These are phyloP conservation scores for Lachancea cidri DNA, from an alignment of 805 yeast species.

Conservation along the genomic window DNA sequence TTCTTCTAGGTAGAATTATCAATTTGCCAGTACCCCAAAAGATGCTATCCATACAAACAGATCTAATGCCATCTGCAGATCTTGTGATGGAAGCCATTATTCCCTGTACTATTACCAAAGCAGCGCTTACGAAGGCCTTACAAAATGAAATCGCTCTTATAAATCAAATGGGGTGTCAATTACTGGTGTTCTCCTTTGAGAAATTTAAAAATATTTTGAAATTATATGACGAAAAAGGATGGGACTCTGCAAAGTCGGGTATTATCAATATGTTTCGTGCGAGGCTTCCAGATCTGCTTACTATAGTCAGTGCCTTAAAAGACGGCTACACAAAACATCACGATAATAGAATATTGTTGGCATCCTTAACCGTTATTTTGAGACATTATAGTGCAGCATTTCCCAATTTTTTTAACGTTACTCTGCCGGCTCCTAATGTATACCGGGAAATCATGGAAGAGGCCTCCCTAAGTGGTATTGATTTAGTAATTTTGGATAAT, in stretches of 20 bases:
- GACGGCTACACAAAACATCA: conserved; percentile 36
- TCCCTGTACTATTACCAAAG: conserved; percentile 59
- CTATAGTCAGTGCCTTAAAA: conserved; percentile 39
- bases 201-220: conserved; percentile 44
- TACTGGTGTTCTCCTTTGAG: conserved; percentile 48
- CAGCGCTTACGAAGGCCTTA: conserved; percentile 55
- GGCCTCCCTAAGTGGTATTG: conserved; percentile 43
- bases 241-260: conserved; percentile 35
- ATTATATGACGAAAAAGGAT: conserved; percentile 36
- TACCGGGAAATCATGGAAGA: conserved; percentile 33
- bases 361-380: conserved; percentile 44
- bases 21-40: conserved; percentile 48
- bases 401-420: conserved; percentile 32
- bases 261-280: conserved; percentile 33
- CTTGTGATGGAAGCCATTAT: conserved; percentile 51
- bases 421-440: conserved; percentile 32
- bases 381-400: conserved; percentile 37
- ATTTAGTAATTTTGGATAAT: conserved; percentile 52
- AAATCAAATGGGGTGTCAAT: conserved; percentile 58
- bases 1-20: conserved; percentile 56
- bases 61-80: conserved; percentile 32
- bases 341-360: conserved; percentile 41
- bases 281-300: conserved; percentile 47
- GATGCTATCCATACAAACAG: conserved; percentile 25
- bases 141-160: conserved; percentile 46